These are phyloP conservation scores for Arctostaphylos glauca DNA, from an alignment of 148 eudicot genomes.

Conservation along the genomic window DNA sequence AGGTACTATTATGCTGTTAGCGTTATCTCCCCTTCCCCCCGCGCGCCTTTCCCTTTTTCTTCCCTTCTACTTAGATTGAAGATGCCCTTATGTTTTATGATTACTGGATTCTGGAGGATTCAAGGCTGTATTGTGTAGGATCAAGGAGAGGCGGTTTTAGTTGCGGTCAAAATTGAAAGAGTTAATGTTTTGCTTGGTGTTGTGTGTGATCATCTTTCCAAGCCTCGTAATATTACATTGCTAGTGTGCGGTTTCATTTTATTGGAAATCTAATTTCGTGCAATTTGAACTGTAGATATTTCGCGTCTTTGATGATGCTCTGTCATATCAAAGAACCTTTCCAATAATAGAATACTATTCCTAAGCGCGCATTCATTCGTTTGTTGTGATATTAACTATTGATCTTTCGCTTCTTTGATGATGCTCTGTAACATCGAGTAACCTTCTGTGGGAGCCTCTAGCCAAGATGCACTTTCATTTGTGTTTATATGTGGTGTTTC, in stretches of 20 bases:
- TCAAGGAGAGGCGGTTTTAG: not conserved
- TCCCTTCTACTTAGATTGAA: not conserved
- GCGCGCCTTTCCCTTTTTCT: too few relatives aligned
- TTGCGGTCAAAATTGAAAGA: not conserved
- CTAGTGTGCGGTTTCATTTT: not conserved
- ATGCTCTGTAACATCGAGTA: not conserved
- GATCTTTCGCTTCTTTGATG: not conserved
- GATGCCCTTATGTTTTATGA: not conserved
- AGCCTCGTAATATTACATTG: not conserved
- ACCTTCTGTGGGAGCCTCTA: not conserved
- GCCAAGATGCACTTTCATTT: not conserved
- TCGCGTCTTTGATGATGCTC: not conserved
- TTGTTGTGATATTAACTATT: not conserved
- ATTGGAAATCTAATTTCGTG: not conserved
- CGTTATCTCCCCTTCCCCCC: too few relatives aligned
- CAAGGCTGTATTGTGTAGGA: not conserved
- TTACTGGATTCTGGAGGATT: not conserved
- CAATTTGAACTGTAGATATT: not conserved
- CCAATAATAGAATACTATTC: not conserved
- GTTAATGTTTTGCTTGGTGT: not conserved
- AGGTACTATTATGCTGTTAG: not conserved
- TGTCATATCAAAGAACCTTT: not conserved
- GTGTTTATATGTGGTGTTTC: not conserved
- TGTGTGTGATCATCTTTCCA: not conserved
- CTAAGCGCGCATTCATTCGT: not conserved